These are phyloP conservation scores for Candida mesenterica DNA, from an alignment of 1,139 yeast species.

Conservation along the genomic window DNA sequence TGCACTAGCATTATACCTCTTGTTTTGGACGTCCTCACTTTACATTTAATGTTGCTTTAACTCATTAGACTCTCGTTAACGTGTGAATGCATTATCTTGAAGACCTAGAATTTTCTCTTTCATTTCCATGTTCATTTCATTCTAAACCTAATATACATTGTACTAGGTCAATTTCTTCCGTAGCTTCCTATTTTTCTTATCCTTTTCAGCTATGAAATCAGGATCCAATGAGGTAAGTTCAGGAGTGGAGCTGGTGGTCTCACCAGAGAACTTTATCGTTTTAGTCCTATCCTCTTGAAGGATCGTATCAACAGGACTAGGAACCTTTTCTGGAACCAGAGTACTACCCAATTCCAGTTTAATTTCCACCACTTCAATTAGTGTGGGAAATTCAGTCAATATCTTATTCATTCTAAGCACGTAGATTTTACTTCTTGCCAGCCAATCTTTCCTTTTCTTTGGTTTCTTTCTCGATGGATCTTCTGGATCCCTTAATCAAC, in stretches of 20 bases:
- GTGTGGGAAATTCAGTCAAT: not conserved
- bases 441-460: conserved; percentile 25
- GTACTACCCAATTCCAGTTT: too few species aligned
- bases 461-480: conserved; percentile 64
- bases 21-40: too few species aligned
- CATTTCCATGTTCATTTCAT: too few species aligned
- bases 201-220: conserved; percentile 23
- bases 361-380: too few species aligned
- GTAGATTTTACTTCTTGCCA: conserved; percentile 16
- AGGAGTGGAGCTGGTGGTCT: conserved; percentile 18
- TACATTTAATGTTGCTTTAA: too few species aligned
- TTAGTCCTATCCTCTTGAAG: conserved; percentile 10
- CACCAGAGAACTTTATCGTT: conserved; percentile 7
- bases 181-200: conserved; percentile 19
- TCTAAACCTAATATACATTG: conserved; percentile 10
- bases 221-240: conserved; percentile 33
- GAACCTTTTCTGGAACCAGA: too few species aligned
- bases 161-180: conserved; percentile 11
- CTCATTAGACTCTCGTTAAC: too few species aligned
- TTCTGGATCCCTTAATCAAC: conserved; percentile 85
- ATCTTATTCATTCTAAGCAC: too few species aligned
- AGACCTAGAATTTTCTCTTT: too few species aligned
- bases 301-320: conserved; percentile 5
- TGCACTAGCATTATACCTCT: too few species aligned
- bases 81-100: too few species aligned